Evolutionary conservation across 192 early-diverging fungal species (phyloP).

Genomic region (Coemansia sp.): DNA sequence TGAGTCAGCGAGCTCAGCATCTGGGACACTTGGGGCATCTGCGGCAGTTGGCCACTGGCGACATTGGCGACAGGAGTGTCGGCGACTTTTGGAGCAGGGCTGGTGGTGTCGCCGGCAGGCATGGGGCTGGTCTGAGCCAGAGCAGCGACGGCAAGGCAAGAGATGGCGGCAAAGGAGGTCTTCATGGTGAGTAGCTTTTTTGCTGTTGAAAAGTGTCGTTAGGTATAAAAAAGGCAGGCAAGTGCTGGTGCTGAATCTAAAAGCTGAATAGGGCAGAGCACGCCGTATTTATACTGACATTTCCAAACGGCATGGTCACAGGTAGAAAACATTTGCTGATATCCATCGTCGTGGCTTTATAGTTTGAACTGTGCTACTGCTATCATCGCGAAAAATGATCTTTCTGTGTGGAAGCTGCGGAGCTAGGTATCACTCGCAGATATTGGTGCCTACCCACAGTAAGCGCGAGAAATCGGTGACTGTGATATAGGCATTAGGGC

Average conservation of each 20-base stretch:
- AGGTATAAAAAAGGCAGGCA: background rate
- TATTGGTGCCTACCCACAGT: no score
- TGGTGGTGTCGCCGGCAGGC: background rate
- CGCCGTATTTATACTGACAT: background rate
- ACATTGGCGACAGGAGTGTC: background rate
- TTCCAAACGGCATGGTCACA: background rate
- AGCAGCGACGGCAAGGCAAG: background rate
- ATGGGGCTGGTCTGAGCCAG: background rate
- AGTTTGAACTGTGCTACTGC: background rate
- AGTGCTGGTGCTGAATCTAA: background rate
- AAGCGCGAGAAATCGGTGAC: no score
- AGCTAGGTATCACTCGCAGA: no score
- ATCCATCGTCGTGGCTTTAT: background rate
- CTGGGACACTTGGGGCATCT: background rate
- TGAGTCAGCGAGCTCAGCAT: background rate
- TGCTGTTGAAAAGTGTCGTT: background rate
- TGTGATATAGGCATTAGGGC: no score
- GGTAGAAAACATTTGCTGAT: background rate
- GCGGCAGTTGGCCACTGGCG: background rate
- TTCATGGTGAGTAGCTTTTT: background rate
- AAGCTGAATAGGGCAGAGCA: background rate
- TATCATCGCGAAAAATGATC: no score
- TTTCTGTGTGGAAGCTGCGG: no score
- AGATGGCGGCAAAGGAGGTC: background rate
- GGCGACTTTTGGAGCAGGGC: background rate